These are phyloP conservation scores for Hygrophila difformis DNA, from an alignment of 257 asterid genomes.

Conservation along the genomic window DNA sequence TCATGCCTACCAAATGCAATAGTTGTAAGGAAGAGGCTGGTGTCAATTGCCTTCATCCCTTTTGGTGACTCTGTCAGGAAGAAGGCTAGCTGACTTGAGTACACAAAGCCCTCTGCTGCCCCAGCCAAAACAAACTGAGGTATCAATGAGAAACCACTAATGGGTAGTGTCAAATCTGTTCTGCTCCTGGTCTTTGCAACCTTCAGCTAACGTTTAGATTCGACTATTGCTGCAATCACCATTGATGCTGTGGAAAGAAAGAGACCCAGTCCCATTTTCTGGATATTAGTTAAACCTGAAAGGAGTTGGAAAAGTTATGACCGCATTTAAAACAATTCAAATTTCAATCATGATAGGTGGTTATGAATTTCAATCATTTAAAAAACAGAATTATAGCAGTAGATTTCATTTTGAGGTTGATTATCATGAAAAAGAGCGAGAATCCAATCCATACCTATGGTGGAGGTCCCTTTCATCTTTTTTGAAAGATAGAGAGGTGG, in stretches of 20 bases:
- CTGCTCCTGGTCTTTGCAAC: conserved; percentile 4
- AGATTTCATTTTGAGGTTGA: too few species aligned
- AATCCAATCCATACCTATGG: conserved; percentile 15
- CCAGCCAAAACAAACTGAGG: conserved; percentile 21
- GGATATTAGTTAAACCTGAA: conserved; percentile 19
- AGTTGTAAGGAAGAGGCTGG: conserved; percentile 21
- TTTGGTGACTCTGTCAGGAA: conserved; percentile 25
- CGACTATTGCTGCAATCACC: conserved; percentile 17
- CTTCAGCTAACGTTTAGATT: conserved; percentile 8
- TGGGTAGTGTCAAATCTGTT: neutral
- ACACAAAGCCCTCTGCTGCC: conserved; percentile 20
- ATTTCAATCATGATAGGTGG: too few species aligned
- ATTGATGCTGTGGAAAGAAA: conserved; percentile 7
- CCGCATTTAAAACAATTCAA: too few species aligned
- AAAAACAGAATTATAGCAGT: too few species aligned
- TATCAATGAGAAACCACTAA: conserved; percentile 14
- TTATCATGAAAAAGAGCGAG: too few species aligned
- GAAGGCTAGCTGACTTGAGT: conserved; percentile 20
- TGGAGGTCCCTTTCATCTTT: conserved; percentile 10
- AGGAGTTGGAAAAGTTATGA: too few species aligned
- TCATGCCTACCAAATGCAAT: conserved; percentile 16
- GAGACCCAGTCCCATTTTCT: conserved; percentile 21
- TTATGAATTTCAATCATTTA: too few species aligned
- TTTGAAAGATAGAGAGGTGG: conserved; percentile 12
- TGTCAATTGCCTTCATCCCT: conserved; percentile 23